Evolutionary conservation across 129 eudicot species (phyloP).

Genomic region (Kitagawia praeruptora): DNA sequence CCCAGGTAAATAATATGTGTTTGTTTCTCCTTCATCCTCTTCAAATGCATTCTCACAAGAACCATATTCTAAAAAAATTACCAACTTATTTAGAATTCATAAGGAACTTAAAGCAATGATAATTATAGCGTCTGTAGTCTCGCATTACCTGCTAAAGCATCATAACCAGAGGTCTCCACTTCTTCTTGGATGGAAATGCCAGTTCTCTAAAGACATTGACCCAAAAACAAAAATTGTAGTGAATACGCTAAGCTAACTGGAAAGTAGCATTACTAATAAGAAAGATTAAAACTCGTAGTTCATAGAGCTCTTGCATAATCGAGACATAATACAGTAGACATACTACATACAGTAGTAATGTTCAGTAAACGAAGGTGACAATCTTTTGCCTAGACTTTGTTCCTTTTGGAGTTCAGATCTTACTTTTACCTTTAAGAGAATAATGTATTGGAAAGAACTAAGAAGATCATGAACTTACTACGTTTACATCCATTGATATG

Average conservation of each 20-base stretch:
- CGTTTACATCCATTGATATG: background rate
- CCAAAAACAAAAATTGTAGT: constrained; percentile 2
- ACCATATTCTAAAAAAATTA: constrained; percentile 26
- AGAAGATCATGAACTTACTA: too few species aligned
- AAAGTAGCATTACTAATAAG: background rate
- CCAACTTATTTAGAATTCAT: constrained; percentile 3
- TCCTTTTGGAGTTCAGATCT: background rate
- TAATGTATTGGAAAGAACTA: background rate
- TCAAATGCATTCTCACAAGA: constrained; percentile 53
- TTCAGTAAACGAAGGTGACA: background rate
- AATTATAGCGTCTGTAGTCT: background rate
- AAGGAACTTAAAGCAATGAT: background rate
- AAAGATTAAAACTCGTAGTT: background rate
- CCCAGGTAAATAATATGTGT: constrained; percentile 47
- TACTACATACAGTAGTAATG: background rate
- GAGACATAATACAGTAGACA: background rate
- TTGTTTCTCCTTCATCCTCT: constrained; percentile 86
- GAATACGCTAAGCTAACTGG: background rate
- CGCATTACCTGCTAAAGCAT: constrained; percentile 60
- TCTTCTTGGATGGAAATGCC: constrained; percentile 64
- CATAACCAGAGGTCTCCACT: constrained; percentile 66
- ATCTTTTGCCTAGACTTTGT: background rate
- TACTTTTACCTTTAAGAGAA: background rate
- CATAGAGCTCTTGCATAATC: background rate
- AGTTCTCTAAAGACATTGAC: constrained; percentile 39